Evolutionary conservation across 306 rosid genomes (phyloP), one percentile per base, ranked within the genome.

Genomic region (Lathyrus aphaca): DNA sequence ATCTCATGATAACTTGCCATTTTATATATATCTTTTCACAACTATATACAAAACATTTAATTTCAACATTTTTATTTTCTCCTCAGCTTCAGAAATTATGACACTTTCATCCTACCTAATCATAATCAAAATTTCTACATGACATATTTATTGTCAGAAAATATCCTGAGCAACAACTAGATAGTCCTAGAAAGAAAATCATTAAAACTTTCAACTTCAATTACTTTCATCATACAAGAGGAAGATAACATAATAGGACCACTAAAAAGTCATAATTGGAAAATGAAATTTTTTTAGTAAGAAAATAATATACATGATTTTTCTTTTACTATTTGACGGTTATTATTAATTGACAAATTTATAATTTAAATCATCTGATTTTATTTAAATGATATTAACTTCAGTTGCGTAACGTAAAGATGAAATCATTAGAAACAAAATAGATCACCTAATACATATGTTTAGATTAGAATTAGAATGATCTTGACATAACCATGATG

Each of bases 1-100:
- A 70, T 82, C 76, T 54, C 61, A 51, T 70, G 73, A 64, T 54
- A 68, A 65, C 39, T 44, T 71, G 1, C 68, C 64, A 8, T 32
- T 46, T 72, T 7, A n/a, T 15, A 66, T 53, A 39, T 54, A 58
- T 72, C 3, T 72, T 73, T 30, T 39, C 51, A 50, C 30, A 44
- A 42, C 63, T 69, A 21, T 53, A 49, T 49, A 53, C 38, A 48
- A 60, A 65, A 63, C 23, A 70, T 39, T 50, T 59, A 44, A 64
- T 37, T 48, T 50, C 48, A 37, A 39, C 25, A 74, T 35, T 42
- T 67, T 68, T 16, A 32, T 59, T 11, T 29, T 56, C 64, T n/a
- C 65, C 15, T 68, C 75, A 43, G 68, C 72, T 32, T 5, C 64
- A 49, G 30, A 73, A 69, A 81, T 0, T 58, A 7, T 59, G 74